These are phyloP conservation scores for Yamagishiella unicocca DNA, from an alignment of 139 green algal genomes.

Conservation along the genomic window DNA sequence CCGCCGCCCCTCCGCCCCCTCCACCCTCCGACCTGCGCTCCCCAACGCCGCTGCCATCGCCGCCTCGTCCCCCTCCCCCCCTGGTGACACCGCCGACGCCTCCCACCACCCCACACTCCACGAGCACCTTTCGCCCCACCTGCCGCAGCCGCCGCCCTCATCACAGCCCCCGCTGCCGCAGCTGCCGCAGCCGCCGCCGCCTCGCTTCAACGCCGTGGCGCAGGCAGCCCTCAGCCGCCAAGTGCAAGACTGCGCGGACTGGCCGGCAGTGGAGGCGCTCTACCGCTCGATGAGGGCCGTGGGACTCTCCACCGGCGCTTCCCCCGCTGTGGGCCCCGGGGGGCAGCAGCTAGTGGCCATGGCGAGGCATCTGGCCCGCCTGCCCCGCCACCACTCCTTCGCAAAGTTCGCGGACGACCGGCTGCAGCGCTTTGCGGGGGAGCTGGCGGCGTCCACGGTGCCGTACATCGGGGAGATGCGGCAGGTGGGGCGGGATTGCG, in stretches of 20 bases:
- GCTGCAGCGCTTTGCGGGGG: background rate
- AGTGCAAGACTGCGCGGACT: background rate
- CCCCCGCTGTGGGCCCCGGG: too few relatives aligned
- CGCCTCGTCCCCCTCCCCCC: too few relatives aligned
- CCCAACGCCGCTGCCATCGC: too few relatives aligned
- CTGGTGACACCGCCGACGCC: too few relatives aligned
- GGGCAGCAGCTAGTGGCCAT: background rate
- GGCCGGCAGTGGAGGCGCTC: constrained; percentile 5
- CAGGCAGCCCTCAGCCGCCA: background rate
- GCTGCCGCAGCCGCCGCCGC: background rate
- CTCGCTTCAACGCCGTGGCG: background rate
- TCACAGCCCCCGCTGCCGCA: background rate
- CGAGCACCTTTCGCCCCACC: background rate
- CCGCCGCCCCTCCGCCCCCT: too few relatives aligned
- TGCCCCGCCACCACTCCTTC: constrained; percentile 5
- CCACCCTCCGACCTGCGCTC: too few relatives aligned
- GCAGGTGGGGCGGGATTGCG: background rate
- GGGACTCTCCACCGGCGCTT: background rate
- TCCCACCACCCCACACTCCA: too few relatives aligned
- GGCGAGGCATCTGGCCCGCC: background rate
- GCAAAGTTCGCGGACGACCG: constrained; percentile 35
- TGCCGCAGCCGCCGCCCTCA: background rate
- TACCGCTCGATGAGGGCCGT: background rate
- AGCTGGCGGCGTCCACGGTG: constrained; percentile 17
- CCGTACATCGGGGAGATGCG: background rate